Conservation (phyloP, 1,139 yeast species). For the Yamadazyma taylorii region DNA sequence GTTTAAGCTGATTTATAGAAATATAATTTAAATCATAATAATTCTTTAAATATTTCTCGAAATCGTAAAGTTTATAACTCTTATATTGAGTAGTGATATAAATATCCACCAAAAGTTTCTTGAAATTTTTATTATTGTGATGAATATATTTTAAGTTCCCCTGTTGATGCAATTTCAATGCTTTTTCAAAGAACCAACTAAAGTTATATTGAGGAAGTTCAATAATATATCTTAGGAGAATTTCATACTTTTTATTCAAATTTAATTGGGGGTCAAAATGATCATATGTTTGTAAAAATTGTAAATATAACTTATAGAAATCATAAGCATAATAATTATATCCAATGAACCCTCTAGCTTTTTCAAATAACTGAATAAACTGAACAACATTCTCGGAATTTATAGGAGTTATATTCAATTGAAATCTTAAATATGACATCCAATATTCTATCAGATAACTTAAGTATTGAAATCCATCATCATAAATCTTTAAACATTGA, state of each 20-base stretch:
- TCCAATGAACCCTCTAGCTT: slow-evolving; percentile 66
- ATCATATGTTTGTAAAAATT: slow-evolving; percentile 45
- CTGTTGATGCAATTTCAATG: slow-evolving; percentile 40
- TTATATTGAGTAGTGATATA: slow-evolving; percentile 63
- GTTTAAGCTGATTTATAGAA: slow-evolving; percentile 46
- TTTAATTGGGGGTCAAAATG: slow-evolving; percentile 30
- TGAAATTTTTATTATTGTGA: slow-evolving; percentile 21
- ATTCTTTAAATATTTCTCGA: slow-evolving; percentile 56
- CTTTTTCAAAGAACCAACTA: slow-evolving; percentile 49
- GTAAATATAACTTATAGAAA: slow-evolving; percentile 72
- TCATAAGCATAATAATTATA: slow-evolving; percentile 69
- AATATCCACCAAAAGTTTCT: slow-evolving; percentile 48
- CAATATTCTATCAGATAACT: slow-evolving; percentile 70
- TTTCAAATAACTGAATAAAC: slow-evolving; percentile 47
- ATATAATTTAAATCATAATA: slow-evolving; percentile 47
- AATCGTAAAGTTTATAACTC: slow-evolving; percentile 60
- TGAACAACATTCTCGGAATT: slow-evolving; percentile 21
- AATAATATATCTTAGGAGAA: slow-evolving; percentile 57
- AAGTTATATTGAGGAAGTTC: slow-evolving; percentile 80
- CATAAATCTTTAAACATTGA: slow-evolving; percentile 50
- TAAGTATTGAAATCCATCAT: slow-evolving; percentile 51
- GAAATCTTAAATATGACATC: slow-evolving; percentile 63
- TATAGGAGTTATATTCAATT: slow-evolving; percentile 38
- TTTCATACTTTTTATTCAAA: slow-evolving; percentile 37
- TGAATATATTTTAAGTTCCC: slow-evolving; percentile 23